Percentiles rank a stretch among this genome's conserved stretches.
phyloP scores from a whole-genome alignment of 1,284 basidiomycete genomes.

The Nidula niveotomentosa region DNA sequence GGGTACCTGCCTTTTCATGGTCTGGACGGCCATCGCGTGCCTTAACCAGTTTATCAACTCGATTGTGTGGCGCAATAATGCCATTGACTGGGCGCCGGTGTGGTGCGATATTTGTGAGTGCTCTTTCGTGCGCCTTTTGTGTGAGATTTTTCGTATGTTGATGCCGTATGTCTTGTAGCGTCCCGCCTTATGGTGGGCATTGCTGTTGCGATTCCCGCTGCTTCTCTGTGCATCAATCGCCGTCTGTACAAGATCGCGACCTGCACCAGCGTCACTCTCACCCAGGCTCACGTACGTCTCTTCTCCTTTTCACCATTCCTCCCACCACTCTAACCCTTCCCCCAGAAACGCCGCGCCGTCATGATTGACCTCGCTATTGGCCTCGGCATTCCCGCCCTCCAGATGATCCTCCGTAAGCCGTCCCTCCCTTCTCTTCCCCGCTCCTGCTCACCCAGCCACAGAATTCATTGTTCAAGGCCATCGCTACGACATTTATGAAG shows the following conservation, averaged over 20 bases:
- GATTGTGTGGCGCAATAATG: conserved; percentile 41
- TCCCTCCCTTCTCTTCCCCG: background rate
- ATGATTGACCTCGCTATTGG: conserved; percentile 34
- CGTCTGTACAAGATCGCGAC: conserved; percentile 47
- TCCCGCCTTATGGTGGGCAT: conserved; percentile 35
- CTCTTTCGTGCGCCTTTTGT: background rate
- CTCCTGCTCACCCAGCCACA: conserved; percentile 10
- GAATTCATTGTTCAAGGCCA: conserved; percentile 45
- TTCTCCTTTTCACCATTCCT: conserved; percentile 1
- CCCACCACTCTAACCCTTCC: conserved; percentile 22
- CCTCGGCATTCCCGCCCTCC: conserved; percentile 43
- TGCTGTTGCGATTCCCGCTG: conserved; percentile 51
- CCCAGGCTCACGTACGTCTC: background rate
- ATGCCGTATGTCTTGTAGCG: conserved; percentile 17
- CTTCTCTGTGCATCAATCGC: conserved; percentile 53
- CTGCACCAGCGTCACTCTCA: background rate
- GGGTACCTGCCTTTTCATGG: conserved; percentile 41
- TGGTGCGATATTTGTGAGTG: conserved; percentile 54
- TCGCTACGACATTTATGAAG: conserved; percentile 38
- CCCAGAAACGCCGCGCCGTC: conserved; percentile 32
- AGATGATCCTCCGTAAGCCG: conserved; percentile 50
- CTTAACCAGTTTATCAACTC: conserved; percentile 37
- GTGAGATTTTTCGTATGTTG: background rate
- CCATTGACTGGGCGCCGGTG: conserved; percentile 29
- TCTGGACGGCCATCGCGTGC: conserved; percentile 26